Percentiles rank a stretch among this genome's conserved stretches.
phyloP scores from a whole-genome alignment of 768 basidiomycete genomes.

The Kwoniella dejecticola region DNA sequence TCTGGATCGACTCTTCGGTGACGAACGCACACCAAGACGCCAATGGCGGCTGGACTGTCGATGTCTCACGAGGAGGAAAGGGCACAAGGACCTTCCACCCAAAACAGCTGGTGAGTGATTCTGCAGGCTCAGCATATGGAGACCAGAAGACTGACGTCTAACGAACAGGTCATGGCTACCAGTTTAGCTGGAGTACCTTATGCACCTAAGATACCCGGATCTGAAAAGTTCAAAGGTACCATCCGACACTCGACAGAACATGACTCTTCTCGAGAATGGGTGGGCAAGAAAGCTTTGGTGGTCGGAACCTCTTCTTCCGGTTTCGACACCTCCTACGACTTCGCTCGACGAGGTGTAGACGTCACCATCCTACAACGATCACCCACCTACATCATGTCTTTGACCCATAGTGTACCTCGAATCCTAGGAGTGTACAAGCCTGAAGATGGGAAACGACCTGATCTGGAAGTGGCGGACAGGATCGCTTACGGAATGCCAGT shows the following conservation, averaged over 20 bases:
- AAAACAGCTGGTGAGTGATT: slow-evolving; percentile 24
- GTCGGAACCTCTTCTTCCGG: slow-evolving; percentile 65
- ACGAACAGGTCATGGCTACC: slow-evolving; percentile 24
- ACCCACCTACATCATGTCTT: slow-evolving; percentile 63
- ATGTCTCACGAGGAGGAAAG: slow-evolving; percentile 12
- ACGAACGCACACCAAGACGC: slow-evolving; percentile 7
- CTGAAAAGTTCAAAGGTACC: slow-evolving; percentile 66
- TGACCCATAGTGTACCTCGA: slow-evolving; percentile 57
- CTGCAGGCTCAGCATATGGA: too few relatives aligned
- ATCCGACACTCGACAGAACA: slow-evolving; percentile 66
- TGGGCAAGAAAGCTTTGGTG: slow-evolving; percentile 71
- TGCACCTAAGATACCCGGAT: slow-evolving; percentile 11
- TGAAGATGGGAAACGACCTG: slow-evolving; percentile 18
- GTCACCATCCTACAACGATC: slow-evolving; percentile 60
- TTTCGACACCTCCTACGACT: slow-evolving; percentile 62
- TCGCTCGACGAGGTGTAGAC: slow-evolving; percentile 60
- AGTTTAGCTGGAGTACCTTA: slow-evolving; percentile 22
- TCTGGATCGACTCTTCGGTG: slow-evolving; percentile 21
- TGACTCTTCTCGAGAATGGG: slow-evolving; percentile 62
- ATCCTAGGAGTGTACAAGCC: slow-evolving; percentile 21
- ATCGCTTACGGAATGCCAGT: slow-evolving; percentile 18
- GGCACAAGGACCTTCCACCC: slow-evolving; percentile 14
- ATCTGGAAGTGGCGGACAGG: slow-evolving; percentile 18
- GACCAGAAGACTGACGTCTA: too few relatives aligned
- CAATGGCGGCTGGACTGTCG: slow-evolving; percentile 25